These are phyloP conservation scores for Nakazawaea laoshanensis DNA, from an alignment of 805 yeast species.

Conservation along the genomic window DNA sequence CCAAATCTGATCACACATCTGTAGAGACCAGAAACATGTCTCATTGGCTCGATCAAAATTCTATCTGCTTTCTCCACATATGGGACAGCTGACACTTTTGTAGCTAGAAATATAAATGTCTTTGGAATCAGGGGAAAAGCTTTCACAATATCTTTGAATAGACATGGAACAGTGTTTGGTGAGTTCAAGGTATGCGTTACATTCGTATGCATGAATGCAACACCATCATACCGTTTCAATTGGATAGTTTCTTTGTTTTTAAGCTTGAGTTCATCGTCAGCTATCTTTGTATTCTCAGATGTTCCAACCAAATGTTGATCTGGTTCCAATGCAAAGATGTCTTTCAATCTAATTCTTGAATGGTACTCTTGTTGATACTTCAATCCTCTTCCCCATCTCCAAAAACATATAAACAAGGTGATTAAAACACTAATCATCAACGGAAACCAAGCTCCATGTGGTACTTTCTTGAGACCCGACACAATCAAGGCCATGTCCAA, in stretches of 20 bases:
- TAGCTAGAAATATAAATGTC: constrained; percentile 33
- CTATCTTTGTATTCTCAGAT: neutral
- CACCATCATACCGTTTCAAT: constrained; percentile 22
- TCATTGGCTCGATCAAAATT: constrained; percentile 29
- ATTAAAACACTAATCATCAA: constrained; percentile 33
- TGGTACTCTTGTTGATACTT: constrained; percentile 29
- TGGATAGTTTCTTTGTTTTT: neutral
- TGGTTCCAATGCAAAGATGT: constrained; percentile 23
- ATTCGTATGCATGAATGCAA: constrained; percentile 34
- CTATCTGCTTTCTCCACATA: constrained; percentile 29
- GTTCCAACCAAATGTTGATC: constrained; percentile 1
- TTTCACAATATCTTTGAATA: constrained; percentile 27
- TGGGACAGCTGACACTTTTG: constrained; percentile 34
- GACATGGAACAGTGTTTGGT: constrained; percentile 36
- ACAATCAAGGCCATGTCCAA: constrained; percentile 37
- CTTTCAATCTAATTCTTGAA: constrained; percentile 24
- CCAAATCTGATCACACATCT: constrained; percentile 42
- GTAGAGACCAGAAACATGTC: constrained; percentile 34
- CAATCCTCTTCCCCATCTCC: constrained; percentile 40
- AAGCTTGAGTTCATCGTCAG: neutral
- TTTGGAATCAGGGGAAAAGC: constrained; percentile 35
- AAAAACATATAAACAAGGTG: constrained; percentile 28
- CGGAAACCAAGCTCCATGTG: constrained; percentile 60
- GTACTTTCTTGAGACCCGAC: constrained; percentile 42
- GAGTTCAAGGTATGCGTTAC: constrained; percentile 26